Evolutionary conservation across 2,329 filamentous ascomycete species (phyloP).

Genomic region (Tolypocladium guangdongense): DNA sequence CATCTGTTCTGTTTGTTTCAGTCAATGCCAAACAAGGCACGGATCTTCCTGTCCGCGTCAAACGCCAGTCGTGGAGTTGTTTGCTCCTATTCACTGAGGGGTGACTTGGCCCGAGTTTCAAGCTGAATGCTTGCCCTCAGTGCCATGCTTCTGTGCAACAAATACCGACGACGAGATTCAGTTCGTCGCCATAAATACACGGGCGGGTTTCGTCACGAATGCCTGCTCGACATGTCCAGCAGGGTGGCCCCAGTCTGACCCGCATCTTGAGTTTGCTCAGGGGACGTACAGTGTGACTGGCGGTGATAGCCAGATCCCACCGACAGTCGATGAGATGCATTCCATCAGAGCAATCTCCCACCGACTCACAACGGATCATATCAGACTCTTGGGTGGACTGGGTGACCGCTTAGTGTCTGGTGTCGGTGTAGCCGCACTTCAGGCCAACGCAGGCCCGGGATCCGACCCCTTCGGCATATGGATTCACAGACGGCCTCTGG

Average conservation of each 20-base stretch:
- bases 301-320: background rate
- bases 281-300: background rate
- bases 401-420: background rate
- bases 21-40: background rate
- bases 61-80: background rate
- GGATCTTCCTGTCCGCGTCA: background rate
- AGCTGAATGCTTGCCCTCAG: background rate
- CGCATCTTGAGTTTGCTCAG: background rate
- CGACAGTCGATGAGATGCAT: background rate
- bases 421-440: background rate
- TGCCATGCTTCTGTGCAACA: background rate
- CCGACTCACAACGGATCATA: no score
- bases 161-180: background rate
- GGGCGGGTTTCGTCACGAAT: background rate
- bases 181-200: background rate
- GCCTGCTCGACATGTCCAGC: background rate
- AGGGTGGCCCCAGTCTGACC: background rate
- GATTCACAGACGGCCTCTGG: background rate
- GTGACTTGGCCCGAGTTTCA: background rate
- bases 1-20: background rate
- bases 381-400: background rate
- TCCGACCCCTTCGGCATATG: background rate
- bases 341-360: background rate
- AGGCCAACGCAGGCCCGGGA: background rate
- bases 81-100: background rate